Conservation (phyloP, 1,139 yeast genomes). For the Yamadazyma siamensis region DNA sequence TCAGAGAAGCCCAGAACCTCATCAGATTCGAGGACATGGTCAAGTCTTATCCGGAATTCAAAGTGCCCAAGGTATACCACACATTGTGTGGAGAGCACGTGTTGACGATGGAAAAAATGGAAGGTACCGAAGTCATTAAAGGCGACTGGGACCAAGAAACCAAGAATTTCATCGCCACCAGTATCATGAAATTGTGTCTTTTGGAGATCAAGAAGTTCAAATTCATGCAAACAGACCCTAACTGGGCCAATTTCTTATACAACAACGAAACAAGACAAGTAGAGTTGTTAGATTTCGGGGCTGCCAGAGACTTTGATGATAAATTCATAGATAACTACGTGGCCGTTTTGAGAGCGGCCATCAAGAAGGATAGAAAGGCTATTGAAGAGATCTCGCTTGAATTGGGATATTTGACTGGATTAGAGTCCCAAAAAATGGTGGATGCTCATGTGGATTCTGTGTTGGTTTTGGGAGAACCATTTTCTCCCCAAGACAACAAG, state of each 20-base stretch:
- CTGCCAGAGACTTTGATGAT: conserved; percentile 71
- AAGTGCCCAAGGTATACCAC: conserved; percentile 78
- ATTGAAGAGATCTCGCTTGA: conserved; percentile 66
- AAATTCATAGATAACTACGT: conserved; percentile 71
- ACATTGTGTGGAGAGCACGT: conserved; percentile 79
- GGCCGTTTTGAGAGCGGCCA: conserved; percentile 73
- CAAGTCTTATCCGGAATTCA: conserved; percentile 65
- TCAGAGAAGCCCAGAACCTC: conserved; percentile 82
- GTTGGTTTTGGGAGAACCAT: conserved; percentile 90
- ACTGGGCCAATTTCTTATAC: conserved; percentile 96
- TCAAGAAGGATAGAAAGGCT: conserved; percentile 58
- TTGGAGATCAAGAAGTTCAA: conserved; percentile 78
- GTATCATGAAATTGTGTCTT: conserved; percentile 83
- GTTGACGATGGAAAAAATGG: conserved; percentile 85
- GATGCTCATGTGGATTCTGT: conserved; percentile 91
- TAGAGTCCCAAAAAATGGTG: conserved; percentile 84
- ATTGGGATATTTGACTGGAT: conserved; percentile 88
- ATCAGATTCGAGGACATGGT: conserved; percentile 63
- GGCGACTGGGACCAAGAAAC: conserved; percentile 74
- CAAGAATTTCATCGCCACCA: conserved; percentile 76
- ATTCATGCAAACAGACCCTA: conserved; percentile 98
- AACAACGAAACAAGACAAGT: conserved; percentile 63
- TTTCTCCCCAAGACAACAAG: conserved; percentile 50
- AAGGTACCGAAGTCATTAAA: conserved; percentile 79
- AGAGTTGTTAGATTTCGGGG: conserved; percentile 92